Conservation (phyloP, 176 grass and related monocot genomes). For the Hyparrhenia diplandra region DNA sequence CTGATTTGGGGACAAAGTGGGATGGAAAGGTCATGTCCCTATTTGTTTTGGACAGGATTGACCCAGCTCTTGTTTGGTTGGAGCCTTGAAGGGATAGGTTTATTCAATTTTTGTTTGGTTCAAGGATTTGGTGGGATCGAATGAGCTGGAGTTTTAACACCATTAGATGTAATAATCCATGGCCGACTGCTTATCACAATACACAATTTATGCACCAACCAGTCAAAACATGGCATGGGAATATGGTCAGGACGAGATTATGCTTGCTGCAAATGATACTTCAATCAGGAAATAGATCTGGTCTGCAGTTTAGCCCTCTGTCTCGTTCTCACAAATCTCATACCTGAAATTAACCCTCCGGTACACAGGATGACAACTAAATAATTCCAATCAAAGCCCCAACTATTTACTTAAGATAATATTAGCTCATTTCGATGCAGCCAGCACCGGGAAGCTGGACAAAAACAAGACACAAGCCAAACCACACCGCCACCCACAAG, state of each 20-base stretch:
- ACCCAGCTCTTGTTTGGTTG: neutral
- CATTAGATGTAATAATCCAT: too few relatives aligned
- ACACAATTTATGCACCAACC: neutral
- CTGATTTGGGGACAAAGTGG: neutral
- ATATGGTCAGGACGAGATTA: neutral
- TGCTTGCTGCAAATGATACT: neutral
- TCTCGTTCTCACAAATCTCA: neutral
- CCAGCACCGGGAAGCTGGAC: neutral
- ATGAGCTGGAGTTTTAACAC: neutral
- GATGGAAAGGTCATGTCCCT: neutral
- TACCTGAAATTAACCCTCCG: neutral
- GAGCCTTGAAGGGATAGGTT: neutral
- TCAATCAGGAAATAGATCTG: neutral
- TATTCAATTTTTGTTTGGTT: neutral
- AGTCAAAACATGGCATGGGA: neutral
- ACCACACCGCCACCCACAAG: neutral
- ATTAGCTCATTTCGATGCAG: neutral
- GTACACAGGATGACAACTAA: neutral
- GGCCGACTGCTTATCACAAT: neutral
- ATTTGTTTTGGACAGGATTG: neutral
- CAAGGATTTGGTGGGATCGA: neutral
- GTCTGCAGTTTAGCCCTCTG: neutral
- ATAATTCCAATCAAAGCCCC: neutral
- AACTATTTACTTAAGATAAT: neutral
- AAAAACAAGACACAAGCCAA: neutral